Evolutionary conservation across 176 grass and related monocot genomes (phyloP), one percentile per base, ranked within the genome.

Genomic region (Ensete glaucum): DNA sequence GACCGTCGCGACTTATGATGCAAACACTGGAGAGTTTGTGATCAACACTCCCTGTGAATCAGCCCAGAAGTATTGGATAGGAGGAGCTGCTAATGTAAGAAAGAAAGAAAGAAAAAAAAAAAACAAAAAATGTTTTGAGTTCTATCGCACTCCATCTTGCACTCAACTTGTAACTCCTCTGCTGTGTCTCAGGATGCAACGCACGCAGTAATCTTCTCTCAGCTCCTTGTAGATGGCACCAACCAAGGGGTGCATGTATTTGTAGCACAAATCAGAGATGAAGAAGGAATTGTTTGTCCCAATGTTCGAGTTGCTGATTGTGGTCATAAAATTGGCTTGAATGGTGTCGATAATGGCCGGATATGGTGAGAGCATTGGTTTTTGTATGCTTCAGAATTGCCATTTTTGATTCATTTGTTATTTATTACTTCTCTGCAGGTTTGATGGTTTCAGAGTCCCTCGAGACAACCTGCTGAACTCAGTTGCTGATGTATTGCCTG

Each of bases 41-140:
- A 87, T 98, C 77, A 91, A 82, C 79, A 93, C 90, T 76, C 94
- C 90, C 76, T 93, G 80, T 64, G 94, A 98, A 81, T 93, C 88
- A 82, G 94, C 94, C 67, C 90, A 98, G 68, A 98, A 98, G 55
- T 98, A 98, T 82, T 98, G 94, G 94, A 98, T 98, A 76, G 94
- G 90, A 76, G 90, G 94, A 82, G 94, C 94, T 74, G 94, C 90
- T 77, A 97, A 90, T 71, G 90, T 90, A 80, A 72, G 83, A 25
- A 25, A 25, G 1, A 1, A 25, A 1, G n/a, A n/a, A 25, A 25
- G 24, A 25, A 25, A 25, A 25, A 25, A 25, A 23, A 23, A n/a
- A n/a, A n/a, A n/a, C n/a, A n/a, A n/a, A n/a, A n/a, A n/a, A n/a
- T n/a, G n/a, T n/a, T n/a, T n/a, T n/a, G n/a, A n/a, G n/a, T n/a